Base-by-base conservation (phyloP, 768 basidiomycete species). In the Clitopilus hobsonii region DNA sequence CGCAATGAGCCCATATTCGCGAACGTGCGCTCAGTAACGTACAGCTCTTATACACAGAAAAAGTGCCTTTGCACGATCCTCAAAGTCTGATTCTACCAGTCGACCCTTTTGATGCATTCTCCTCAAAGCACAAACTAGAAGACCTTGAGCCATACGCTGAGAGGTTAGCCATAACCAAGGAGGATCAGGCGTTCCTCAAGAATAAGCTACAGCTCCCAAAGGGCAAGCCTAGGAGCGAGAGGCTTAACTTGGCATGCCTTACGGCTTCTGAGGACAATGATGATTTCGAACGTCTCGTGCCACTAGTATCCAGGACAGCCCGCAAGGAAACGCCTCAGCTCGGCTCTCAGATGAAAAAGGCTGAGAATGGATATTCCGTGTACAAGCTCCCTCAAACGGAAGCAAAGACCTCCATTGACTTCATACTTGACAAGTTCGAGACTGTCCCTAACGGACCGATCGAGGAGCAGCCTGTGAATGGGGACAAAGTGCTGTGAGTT, bases 31-130 rank as follows among this genome's bases (percentile, higher is more conserved):
- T 16, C 6, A 27, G 4, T 51, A 8, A 24, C 24, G 8, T 47
- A 25, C 41, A 70, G 67, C 65, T 86, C 70, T 61, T 83, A 54
- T 68, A 68, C 52, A 68, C 84, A 8, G 61, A 69, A 30, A 61
- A 64, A 48, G 69, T 84, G 13, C 77, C 85, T 1, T 64, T 74
- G 36, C 69, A 71, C 30, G 84, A 87, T 55, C 74, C 79, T 1
- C 74, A 72, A 36, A 79, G 80, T 2, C 71, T 86, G 16, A 62
- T 69, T 13, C 69, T 85, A 13, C 80, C 81, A n/a, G 64, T 70
- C 16, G 84, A 87, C 38, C 84, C 85, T 13, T 78, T 82, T 52
- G 74, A 79, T 1, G 63, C 63, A 11, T 70, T 86, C 16, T 65
- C 65, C 26, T 61, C 64, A 18, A 55, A 71, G 18, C 64, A 74